Conservation (phyloP, 345 rosid species). For the Capsella bursapastoris region DNA sequence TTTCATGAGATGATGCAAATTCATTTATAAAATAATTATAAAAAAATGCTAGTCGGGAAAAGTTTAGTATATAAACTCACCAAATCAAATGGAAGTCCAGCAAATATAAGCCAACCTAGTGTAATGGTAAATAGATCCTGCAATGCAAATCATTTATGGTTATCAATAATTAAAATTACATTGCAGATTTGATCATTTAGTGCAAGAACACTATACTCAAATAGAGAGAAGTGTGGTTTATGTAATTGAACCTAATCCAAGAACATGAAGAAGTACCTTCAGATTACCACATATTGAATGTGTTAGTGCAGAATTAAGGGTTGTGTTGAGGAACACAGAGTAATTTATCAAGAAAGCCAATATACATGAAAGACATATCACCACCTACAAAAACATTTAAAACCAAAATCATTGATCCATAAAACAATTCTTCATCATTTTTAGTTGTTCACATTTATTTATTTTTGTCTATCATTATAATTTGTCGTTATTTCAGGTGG, state of each 20-base stretch:
- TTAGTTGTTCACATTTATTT: not conserved
- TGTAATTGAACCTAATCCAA: not conserved
- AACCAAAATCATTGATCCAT: not conserved
- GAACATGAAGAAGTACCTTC: conserved; percentile 45
- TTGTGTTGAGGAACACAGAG: conserved; percentile 67
- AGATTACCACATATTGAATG: conserved; percentile 78
- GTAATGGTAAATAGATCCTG: conserved; percentile 76
- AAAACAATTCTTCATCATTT: not conserved
- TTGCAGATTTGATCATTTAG: not conserved
- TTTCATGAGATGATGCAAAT: too few relatives aligned
- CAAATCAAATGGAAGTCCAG: conserved; percentile 72
- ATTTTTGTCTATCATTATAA: too few relatives aligned
- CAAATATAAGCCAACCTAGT: conserved; percentile 78
- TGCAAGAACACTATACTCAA: not conserved
- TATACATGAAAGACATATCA: conserved; percentile 64
- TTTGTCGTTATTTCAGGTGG: too few relatives aligned
- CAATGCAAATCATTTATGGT: conserved; percentile 4
- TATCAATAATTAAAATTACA: conserved; percentile 2
- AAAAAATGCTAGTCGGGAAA: not conserved
- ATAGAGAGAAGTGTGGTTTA: not conserved
- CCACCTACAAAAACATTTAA: conserved; percentile 50
- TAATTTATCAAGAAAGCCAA: conserved; percentile 76
- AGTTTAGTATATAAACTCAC: conserved; percentile 42
- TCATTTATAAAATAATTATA: too few relatives aligned
- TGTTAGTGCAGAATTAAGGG: conserved; percentile 73